Evolutionary conservation across 2,329 filamentous ascomycete species (phyloP).

Genomic region (Immersiporthe knoxdaviesiana): DNA sequence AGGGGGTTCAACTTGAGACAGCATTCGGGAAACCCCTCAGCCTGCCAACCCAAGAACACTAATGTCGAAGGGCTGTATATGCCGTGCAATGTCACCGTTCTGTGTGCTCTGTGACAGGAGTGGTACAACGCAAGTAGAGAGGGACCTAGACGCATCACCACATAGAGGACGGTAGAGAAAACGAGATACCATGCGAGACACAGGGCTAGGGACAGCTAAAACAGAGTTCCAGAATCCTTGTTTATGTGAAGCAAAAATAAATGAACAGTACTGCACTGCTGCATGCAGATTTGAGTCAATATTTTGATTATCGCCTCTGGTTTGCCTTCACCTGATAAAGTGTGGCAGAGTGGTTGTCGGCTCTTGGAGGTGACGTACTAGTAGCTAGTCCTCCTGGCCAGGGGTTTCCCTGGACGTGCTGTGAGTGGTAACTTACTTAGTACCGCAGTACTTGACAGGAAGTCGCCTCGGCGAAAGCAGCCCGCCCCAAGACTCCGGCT

Average conservation of each 20-base stretch:
- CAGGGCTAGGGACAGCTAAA: neutral
- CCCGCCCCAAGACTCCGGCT: conserved; percentile 1
- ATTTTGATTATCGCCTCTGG: neutral
- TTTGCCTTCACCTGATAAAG: neutral
- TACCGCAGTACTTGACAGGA: neutral
- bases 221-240: neutral
- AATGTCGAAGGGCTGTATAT: neutral
- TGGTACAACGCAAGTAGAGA: neutral
- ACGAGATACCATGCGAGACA: neutral
- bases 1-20: neutral
- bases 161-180: neutral
- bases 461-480: neutral
- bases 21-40: neutral
- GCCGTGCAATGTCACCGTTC: neutral
- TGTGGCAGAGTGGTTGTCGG: neutral
- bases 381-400: neutral
- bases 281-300: conserved; percentile 8
- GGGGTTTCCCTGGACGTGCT: neutral
- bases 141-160: neutral
- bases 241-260: neutral
- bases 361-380: neutral
- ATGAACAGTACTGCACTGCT: neutral
- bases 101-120: neutral
- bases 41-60: too few species aligned
- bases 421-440: too few species aligned